Conservation (phyloP, 495 filamentous ascomycete genomes). For the Lophium mytilinum region DNA sequence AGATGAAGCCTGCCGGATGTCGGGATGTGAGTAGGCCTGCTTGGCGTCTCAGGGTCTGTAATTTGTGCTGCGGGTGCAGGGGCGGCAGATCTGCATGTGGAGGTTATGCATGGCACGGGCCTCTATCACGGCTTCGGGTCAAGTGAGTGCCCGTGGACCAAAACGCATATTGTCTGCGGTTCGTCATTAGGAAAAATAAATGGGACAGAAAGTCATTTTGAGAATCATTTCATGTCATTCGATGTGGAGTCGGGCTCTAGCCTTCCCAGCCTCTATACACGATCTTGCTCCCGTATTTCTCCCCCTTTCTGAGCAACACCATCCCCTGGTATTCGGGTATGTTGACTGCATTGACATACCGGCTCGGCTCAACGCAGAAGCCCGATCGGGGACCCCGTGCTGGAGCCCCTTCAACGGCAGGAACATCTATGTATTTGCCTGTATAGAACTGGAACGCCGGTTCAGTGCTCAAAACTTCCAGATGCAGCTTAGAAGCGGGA, state of each 20-base stretch:
- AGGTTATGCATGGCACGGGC: too few relatives aligned
- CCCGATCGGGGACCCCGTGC: slow-evolving; percentile 58
- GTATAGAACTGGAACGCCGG: slow-evolving; percentile 97
- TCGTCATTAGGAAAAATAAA: too few relatives aligned
- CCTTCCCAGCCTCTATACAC: slow-evolving; percentile 72
- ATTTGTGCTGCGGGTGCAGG: too few relatives aligned
- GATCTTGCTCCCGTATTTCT: slow-evolving; percentile 68
- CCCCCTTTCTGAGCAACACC: slow-evolving; percentile 69
- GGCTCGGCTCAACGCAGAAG: slow-evolving; percentile 84
- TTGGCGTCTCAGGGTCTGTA: too few relatives aligned
- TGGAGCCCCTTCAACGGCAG: slow-evolving; percentile 54
- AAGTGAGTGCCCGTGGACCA: too few relatives aligned
- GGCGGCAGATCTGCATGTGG: too few relatives aligned
- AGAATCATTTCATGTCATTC: too few relatives aligned
- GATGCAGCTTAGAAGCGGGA: slow-evolving; percentile 60
- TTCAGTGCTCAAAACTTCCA: slow-evolving; percentile 82
- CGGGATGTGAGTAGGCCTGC: too few relatives aligned
- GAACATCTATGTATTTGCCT: slow-evolving; percentile 74
- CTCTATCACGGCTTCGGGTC: too few relatives aligned
- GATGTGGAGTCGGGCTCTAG: background rate
- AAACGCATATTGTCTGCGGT: too few relatives aligned
- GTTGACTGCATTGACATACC: slow-evolving; percentile 83
- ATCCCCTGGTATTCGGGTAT: slow-evolving; percentile 67
- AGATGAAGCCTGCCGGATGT: too few relatives aligned
- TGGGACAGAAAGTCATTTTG: too few relatives aligned